Percentiles rank a stretch among this genome's conserved stretches.
phyloP scores from a whole-genome alignment of 2,329 filamentous ascomycete species.

The Blumeria graminis region DNA sequence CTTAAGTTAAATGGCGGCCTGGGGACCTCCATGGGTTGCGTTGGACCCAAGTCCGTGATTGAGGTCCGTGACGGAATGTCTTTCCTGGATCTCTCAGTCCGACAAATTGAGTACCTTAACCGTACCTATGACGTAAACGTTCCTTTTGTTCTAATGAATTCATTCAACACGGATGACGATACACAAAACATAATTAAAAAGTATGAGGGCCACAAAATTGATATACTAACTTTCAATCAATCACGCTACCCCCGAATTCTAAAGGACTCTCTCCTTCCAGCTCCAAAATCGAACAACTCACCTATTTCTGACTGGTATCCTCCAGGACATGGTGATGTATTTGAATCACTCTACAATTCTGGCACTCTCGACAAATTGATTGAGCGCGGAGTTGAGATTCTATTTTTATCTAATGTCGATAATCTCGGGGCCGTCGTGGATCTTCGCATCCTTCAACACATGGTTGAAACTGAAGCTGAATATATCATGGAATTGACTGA shows the following conservation, averaged over 20 bases:
- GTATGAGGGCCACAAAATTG: constrained; percentile 98
- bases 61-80: constrained; percentile 99
- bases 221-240: constrained; percentile 99
- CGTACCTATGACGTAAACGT: constrained; percentile 93
- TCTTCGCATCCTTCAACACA: constrained; percentile 94
- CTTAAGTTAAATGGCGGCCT: constrained; percentile 98
- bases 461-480: constrained; percentile 90
- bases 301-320: constrained; percentile 95
- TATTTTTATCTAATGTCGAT: constrained; percentile 98
- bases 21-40: constrained; percentile 98
- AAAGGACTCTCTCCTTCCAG: constrained; percentile 93
- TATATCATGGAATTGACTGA: constrained; percentile 99
- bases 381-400: constrained; percentile 82
- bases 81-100: constrained; percentile 93
- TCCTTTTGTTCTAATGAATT: constrained; percentile 98
- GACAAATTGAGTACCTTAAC: constrained; percentile 98
- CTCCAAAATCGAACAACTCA: constrained; percentile 71
- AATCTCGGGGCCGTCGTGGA: constrained; percentile 96
- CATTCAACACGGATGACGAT: constrained; percentile 98
- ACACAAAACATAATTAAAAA: constrained; percentile 99
- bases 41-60: constrained; percentile 97
- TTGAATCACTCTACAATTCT: constrained; percentile 98
- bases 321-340: constrained; percentile 96
- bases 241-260: constrained; percentile 92
- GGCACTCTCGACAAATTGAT: constrained; percentile 93